A percentile compares a stretch with the other conserved stretches of the same genome.
These are phyloP conservation scores for Harringtonia lauricola DNA, from an alignment of 2,329 filamentous ascomycete species.

Conservation along the genomic window DNA sequence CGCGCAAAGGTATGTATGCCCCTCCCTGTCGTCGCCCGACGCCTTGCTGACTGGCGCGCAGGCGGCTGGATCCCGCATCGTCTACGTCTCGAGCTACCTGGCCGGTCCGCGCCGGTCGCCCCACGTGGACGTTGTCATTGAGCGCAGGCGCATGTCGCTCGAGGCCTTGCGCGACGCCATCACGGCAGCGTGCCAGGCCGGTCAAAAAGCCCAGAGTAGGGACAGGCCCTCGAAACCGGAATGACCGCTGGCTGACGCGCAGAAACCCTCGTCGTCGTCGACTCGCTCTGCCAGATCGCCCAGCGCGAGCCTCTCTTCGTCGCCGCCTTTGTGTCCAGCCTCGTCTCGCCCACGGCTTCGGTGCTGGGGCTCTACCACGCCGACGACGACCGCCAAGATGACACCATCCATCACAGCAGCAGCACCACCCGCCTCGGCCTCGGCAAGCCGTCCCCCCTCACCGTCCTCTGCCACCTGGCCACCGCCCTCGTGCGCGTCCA, in stretches of 20 bases:
- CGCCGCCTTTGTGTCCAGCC: slow-evolving; percentile 57
- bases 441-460: slow-evolving; percentile 59
- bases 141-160: slow-evolving; percentile 47
- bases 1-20: slow-evolving; percentile 53
- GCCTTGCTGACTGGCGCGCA: slow-evolving; percentile 18
- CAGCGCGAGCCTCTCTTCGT: slow-evolving; percentile 43
- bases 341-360: slow-evolving; percentile 56
- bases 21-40: too few relatives aligned
- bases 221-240: too few relatives aligned
- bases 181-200: slow-evolving; percentile 33
- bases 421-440: slow-evolving; percentile 27
- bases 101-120: slow-evolving; percentile 56
- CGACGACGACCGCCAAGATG: slow-evolving; percentile 42
- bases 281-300: slow-evolving; percentile 62
- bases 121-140: slow-evolving; percentile 57
- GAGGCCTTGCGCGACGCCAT: slow-evolving; percentile 50
- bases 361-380: slow-evolving; percentile 73
- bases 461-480: slow-evolving; percentile 71
- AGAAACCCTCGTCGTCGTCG: slow-evolving; percentile 70
- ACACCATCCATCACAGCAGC: slow-evolving; percentile 19
- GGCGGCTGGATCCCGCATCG: slow-evolving; percentile 56
- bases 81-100: slow-evolving; percentile 59
- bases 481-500: slow-evolving; percentile 71
- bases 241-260: too few relatives aligned
- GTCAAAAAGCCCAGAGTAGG: slow-evolving; percentile 11